Percentiles rank a stretch among this genome's conserved stretches.
Conservation (phyloP, 2,329 filamentous ascomycete species). For the Neurospora sp. region DNA sequence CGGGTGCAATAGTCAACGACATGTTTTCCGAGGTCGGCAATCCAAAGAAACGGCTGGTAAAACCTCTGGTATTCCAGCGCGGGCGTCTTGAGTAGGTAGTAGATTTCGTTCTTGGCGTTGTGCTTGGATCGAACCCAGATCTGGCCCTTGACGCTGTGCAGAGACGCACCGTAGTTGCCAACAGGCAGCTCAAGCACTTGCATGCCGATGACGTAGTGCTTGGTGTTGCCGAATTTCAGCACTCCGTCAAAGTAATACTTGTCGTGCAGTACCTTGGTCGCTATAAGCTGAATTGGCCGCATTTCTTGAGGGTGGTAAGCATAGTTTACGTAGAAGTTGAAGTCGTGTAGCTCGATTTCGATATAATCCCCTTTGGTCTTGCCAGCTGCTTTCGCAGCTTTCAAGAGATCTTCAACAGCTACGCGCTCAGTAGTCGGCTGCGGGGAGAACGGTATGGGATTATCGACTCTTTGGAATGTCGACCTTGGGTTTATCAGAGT, state of each 20-base stretch:
- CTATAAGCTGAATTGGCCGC: conserved; percentile 42
- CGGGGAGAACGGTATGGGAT: conserved; percentile 16
- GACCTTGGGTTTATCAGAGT: conserved; percentile 22
- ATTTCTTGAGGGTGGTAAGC: conserved; percentile 36
- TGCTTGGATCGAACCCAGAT: conserved; percentile 54
- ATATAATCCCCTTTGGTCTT: conserved; percentile 22
- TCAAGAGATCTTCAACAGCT: conserved; percentile 23
- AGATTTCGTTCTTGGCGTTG: conserved; percentile 37
- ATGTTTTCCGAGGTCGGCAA: conserved; percentile 61
- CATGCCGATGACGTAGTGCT: conserved; percentile 43
- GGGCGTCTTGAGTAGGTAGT: conserved; percentile 52
- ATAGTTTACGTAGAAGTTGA: conserved; percentile 43
- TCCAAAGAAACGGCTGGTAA: conserved; percentile 56
- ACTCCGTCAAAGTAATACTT: conserved; percentile 50
- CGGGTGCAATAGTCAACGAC: conserved; percentile 54
- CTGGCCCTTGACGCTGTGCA: conserved; percentile 36
- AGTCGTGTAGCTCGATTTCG: conserved; percentile 46
- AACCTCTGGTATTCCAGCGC: conserved; percentile 52
- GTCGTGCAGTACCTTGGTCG: conserved; percentile 24
- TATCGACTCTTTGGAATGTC: background rate
- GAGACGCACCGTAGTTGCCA: conserved; percentile 49
- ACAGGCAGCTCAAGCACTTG: conserved; percentile 51
- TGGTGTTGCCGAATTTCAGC: conserved; percentile 33
- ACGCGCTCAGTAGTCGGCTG: conserved; percentile 19
- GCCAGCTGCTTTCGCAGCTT: conserved; percentile 9